Conservation (phyloP, 352 stramenopile genomes). For the Nothophytophthora sp. region DNA sequence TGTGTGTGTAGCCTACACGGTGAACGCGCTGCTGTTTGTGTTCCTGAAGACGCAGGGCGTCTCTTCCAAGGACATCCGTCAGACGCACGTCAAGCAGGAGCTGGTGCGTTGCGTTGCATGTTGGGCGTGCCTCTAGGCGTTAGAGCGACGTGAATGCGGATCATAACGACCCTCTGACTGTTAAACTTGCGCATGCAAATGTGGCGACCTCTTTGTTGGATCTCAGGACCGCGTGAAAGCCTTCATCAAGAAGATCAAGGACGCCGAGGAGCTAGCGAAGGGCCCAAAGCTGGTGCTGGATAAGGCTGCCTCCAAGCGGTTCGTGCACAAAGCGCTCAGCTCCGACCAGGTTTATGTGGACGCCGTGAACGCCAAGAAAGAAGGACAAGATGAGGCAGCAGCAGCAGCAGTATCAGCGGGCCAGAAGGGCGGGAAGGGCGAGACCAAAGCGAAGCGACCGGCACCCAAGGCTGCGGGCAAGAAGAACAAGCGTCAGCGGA, state of each 20-base stretch:
- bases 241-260: slow-evolving; percentile 91
- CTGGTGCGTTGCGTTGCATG: slow-evolving; percentile 39
- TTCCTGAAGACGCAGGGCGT: slow-evolving; percentile 88
- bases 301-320: slow-evolving; percentile 77
- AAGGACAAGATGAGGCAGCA: slow-evolving; percentile 18
- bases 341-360: slow-evolving; percentile 85
- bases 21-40: slow-evolving; percentile 88
- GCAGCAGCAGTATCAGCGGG: slow-evolving; percentile 11
- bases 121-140: no score
- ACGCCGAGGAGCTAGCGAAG: slow-evolving; percentile 82
- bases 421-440: slow-evolving; percentile 45
- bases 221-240: slow-evolving; percentile 80
- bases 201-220: background rate
- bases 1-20: slow-evolving; percentile 65
- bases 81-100: slow-evolving; percentile 91
- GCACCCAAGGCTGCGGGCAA: slow-evolving; percentile 34
- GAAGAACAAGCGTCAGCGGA: slow-evolving; percentile 58
- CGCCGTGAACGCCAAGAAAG: slow-evolving; percentile 56
- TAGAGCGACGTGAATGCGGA: no score
- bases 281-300: slow-evolving; percentile 75
- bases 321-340: slow-evolving; percentile 85
- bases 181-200: no score
- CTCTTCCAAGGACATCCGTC: slow-evolving; percentile 85
- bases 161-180: no score
- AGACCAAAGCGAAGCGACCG: slow-evolving; percentile 26